Percentiles rank a stretch among this genome's conserved stretches.
phyloP scores from a whole-genome alignment of 1,139 yeast genomes.

The Lipomyces yarrowii region DNA sequence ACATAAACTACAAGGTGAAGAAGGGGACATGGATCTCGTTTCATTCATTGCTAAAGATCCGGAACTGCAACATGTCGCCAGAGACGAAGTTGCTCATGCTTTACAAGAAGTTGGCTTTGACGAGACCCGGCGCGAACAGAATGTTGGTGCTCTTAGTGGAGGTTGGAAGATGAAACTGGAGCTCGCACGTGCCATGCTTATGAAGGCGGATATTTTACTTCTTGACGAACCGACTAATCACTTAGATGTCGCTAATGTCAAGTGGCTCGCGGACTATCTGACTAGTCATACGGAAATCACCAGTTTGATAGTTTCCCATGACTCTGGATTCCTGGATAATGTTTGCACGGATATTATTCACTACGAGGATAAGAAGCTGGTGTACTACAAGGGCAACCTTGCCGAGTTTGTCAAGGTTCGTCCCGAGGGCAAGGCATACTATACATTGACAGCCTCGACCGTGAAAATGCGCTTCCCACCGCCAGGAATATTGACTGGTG shows the following conservation, averaged over 20 bases:
- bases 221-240: conserved; percentile 99
- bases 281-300: conserved; percentile 74
- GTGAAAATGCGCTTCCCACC: conserved; percentile 99
- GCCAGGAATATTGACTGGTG: conserved; percentile 96
- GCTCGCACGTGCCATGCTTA: conserved; percentile 97
- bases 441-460: conserved; percentile 89
- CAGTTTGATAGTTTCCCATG: conserved; percentile 94
- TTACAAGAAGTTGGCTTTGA: conserved; percentile 89
- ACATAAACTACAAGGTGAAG: conserved; percentile 98
- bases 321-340: conserved; percentile 91
- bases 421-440: conserved; percentile 96
- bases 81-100: conserved; percentile 64
- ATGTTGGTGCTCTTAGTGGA: conserved; percentile 89
- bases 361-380: conserved; percentile 92
- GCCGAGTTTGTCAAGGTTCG: conserved; percentile 88
- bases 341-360: conserved; percentile 97
- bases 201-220: conserved; percentile 96
- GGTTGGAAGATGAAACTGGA: conserved; percentile 99
- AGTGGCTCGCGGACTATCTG: conserved; percentile 99
- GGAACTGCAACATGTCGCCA: conserved; percentile 43
- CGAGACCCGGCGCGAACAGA: conserved; percentile 81
- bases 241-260: conserved; percentile 98
- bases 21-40: conserved; percentile 90
- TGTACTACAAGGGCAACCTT: conserved; percentile 93
- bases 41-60: conserved; percentile 76